These are phyloP conservation scores for Leccinum barrowsii DNA, from an alignment of 768 basidiomycete genomes.

Conservation along the genomic window DNA sequence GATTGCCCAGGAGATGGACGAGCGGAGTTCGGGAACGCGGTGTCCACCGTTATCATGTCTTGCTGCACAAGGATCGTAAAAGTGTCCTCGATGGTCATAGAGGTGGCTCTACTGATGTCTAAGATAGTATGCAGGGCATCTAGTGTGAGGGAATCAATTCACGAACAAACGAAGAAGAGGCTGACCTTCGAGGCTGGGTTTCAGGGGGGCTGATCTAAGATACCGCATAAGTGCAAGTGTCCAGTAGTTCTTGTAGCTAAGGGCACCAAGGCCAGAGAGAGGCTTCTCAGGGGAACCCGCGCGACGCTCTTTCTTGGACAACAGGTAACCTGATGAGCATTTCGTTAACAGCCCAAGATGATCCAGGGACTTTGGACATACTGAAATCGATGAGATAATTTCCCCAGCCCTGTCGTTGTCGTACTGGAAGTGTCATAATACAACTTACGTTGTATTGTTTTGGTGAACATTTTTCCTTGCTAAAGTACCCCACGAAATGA, in stretches of 20 bases:
- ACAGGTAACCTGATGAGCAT: slow-evolving; percentile 71
- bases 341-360: background rate
- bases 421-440: slow-evolving; percentile 97
- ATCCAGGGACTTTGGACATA: slow-evolving; percentile 31
- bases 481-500: slow-evolving; percentile 96
- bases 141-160: slow-evolving; percentile 15
- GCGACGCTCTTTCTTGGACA: slow-evolving; percentile 92
- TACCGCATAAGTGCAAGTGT: slow-evolving; percentile 82
- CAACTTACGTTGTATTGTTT: slow-evolving; percentile 98
- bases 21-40: slow-evolving; percentile 46
- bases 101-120: slow-evolving; percentile 85
- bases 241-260: slow-evolving; percentile 98
- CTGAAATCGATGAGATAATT: slow-evolving; percentile 98
- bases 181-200: slow-evolving; percentile 74
- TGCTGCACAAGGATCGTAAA: slow-evolving; percentile 68
- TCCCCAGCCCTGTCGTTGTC: slow-evolving; percentile 96
- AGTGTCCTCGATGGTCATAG: slow-evolving; percentile 90
- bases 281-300: slow-evolving; percentile 95
- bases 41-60: slow-evolving; percentile 64
- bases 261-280: slow-evolving; percentile 83
- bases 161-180: slow-evolving; percentile 7
- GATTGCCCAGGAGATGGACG: slow-evolving; percentile 75
- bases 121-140: slow-evolving; percentile 19
- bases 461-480: slow-evolving; percentile 95
- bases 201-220: slow-evolving; percentile 54